These are phyloP conservation scores for Haberlea rhodopensis DNA, from an alignment of 257 asterid species.

Conservation along the genomic window DNA sequence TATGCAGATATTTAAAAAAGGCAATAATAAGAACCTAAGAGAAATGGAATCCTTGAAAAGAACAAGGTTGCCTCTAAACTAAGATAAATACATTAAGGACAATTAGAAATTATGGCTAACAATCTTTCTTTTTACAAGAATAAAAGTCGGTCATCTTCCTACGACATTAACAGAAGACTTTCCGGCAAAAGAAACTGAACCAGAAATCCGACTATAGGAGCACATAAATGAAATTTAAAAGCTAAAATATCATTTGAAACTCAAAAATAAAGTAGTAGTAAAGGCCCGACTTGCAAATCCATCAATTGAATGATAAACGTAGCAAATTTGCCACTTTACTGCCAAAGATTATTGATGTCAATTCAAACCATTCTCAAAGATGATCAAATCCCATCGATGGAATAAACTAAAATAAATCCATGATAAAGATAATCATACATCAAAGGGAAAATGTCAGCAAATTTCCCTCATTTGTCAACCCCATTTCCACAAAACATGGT, in stretches of 20 bases:
- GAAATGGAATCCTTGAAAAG: background rate
- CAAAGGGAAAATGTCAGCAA: background rate
- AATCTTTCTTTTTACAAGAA: background rate
- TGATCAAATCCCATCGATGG: background rate
- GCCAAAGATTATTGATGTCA: background rate
- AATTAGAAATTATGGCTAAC: background rate
- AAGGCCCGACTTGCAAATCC: background rate
- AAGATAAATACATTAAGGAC: background rate
- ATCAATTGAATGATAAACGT: background rate
- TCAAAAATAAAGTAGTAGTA: background rate
- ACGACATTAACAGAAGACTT: background rate
- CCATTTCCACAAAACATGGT: background rate
- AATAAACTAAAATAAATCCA: background rate
- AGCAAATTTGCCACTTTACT: background rate
- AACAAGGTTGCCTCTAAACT: background rate
- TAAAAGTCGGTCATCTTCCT: background rate
- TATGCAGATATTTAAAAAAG: conserved; percentile 5
- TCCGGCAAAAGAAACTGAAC: conserved; percentile 4
- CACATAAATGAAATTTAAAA: background rate
- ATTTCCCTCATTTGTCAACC: background rate
- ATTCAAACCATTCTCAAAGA: conserved; percentile 2
- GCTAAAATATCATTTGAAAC: background rate
- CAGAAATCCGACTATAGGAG: conserved; percentile 1
- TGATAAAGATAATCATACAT: background rate
- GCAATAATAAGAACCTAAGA: background rate